Evolutionary conservation across 768 basidiomycete species (phyloP).

Genomic region (Tricholoma sp.): DNA sequence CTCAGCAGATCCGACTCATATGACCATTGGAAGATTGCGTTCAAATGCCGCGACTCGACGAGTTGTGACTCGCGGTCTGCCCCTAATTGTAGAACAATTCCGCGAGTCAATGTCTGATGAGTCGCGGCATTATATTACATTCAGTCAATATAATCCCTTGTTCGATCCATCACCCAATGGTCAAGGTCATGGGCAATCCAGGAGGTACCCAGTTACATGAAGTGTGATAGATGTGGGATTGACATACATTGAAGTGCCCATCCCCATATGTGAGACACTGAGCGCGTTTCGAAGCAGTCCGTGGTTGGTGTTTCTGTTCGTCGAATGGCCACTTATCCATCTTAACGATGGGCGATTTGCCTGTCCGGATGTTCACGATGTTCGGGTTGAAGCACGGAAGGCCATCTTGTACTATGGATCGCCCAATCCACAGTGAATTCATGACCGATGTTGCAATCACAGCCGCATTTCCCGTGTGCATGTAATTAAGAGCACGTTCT

Average conservation of each 20-base stretch:
- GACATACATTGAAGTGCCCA: neutral
- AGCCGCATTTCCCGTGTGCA: neutral
- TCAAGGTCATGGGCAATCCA: too few species aligned
- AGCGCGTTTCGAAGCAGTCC: neutral
- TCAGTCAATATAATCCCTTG: too few species aligned
- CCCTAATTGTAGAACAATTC: too few species aligned
- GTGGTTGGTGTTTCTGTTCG: neutral
- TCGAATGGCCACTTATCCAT: neutral
- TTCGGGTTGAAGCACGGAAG: neutral
- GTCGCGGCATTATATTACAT: too few species aligned
- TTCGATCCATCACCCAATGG: too few species aligned
- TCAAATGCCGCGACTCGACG: too few species aligned
- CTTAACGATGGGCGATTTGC: neutral
- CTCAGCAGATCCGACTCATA: too few species aligned
- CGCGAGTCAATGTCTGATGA: too few species aligned
- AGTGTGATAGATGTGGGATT: too few species aligned
- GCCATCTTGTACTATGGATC: neutral
- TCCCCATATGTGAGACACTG: neutral
- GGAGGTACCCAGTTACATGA: too few species aligned
- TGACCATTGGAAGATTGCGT: too few species aligned
- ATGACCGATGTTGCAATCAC: neutral
- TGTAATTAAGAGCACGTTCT: neutral
- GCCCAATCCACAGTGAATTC: neutral
- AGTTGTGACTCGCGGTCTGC: too few species aligned
- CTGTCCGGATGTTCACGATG: neutral